Evolutionary conservation across 176 grass and related monocot species (phyloP), one percentile per base, ranked within the genome.

Genomic region (Aegilops umbellulata): DNA sequence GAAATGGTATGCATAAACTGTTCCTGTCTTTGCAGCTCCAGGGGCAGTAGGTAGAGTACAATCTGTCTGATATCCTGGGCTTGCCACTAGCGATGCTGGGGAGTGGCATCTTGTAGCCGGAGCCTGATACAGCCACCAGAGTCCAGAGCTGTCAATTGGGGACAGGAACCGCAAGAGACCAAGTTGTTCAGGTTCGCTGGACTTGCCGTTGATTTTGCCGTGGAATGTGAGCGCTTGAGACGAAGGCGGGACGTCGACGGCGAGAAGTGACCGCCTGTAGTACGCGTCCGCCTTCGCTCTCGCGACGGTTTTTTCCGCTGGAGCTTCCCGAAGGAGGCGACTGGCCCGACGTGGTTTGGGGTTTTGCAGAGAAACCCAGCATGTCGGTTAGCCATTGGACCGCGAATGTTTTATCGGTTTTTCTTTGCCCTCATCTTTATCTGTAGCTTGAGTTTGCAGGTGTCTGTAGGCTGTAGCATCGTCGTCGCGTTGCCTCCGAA

Each of bases 241-340:
- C 67, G 67, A 58, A 69, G 85, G 85, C 22, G 60, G 60, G 75
- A 84, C 22, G 89, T 87, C 35, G 80, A 30, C 7, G 32, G 80
- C 58, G 79, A 86, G 11, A 51, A 24, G 19, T 47, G 69, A 73
- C 41, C 19, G 60, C 47, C 35, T 81, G 83, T 87, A 84, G 26
- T 9, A 51, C 4, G 46, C 14, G 4, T 2, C 0, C 15, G 5
- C 47, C 15, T 51, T 51, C 1, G 47, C 47, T 19, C 47, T 51
- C 47, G 47, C 1, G 1, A 7, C 16, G 49, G 49, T 53, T 53
- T 0, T 53, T 53, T 53, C 49, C 7, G 49, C 49, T 19, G 49
- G 49, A 19, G 49, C 12, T 26, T 51, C 8, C 10, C 41, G 3
- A 0, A 15, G 36, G 67, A 53, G 49, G 49, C 49, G 49, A 53